Base-by-base conservation (phyloP, 2,329 filamentous ascomycete species). In the Simplicillium aogashimaense region DNA sequence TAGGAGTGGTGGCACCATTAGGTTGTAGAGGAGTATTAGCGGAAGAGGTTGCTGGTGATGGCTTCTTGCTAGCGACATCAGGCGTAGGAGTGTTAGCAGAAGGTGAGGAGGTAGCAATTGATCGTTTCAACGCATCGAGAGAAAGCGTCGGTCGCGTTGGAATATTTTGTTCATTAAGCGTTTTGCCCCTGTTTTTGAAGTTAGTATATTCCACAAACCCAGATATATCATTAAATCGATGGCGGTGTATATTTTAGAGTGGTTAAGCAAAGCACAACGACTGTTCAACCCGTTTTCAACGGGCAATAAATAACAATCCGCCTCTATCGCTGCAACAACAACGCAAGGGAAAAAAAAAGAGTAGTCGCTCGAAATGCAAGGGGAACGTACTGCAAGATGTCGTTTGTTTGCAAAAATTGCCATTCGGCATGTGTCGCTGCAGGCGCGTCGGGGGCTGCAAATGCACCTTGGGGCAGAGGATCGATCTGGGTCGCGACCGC, bases 401-500 rank as follows among this genome's bases (percentile, higher is more conserved):
- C 75, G 48, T 67, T 70, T 35, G 67, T 68, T 50, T 74, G 65
- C 42, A 79, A 59, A 45, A 78, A 80, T 46, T 70, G 65, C 53
- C 60, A 63, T 63, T 80, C 74, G 50, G 65, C 68, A 14, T 65
- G 50, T 41, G 66, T 69, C 56, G 64, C 59, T 43, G 70, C 64
- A 43, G 67, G 69, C 67, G 70, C 70, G 69, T 79, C 74, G 50
- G 65, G 62, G 49, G 73, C 70, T 53, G 67, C 66, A 57, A 76
- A 69, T 59, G 69, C 67, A 61, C 70, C 65, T 57, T 74, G 72
- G 53, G 76, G 75, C 53, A 80, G 68, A 60, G 68, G 66, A 62
- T 78, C 70, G 56, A 72, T 65, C 62, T 81, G 78, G 61, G 83
- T 83, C 70, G 85, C 81, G 73, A 85, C 77, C 53, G 76, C 74